Evolutionary conservation across 139 green algal genomes (phyloP).

Genomic region (Picochlorum sp.): DNA sequence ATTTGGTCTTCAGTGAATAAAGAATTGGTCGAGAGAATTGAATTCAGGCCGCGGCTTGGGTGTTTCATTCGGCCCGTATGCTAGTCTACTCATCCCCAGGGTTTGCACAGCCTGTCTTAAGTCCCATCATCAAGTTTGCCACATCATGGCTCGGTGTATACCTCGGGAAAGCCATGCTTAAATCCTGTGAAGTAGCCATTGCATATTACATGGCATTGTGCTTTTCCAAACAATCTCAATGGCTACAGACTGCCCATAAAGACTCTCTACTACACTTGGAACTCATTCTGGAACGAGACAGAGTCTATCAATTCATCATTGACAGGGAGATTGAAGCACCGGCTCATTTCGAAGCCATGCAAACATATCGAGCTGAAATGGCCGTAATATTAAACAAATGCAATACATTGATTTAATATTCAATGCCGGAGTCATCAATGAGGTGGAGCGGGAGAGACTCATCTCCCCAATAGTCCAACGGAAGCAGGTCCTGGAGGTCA

Average conservation of each 20-base stretch:
- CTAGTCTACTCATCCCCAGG: not conserved
- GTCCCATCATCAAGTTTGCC: not conserved
- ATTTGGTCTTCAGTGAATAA: not conserved
- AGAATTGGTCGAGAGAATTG: not conserved
- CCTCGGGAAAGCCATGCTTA: conserved; percentile 43
- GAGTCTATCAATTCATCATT: conserved; percentile 52
- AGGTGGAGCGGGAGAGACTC: conserved; percentile 50
- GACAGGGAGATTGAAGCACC: conserved; percentile 77
- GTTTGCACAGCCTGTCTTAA: not conserved
- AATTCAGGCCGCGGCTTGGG: not conserved
- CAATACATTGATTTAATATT: conserved; percentile 65
- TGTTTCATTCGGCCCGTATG: not conserved
- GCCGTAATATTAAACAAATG: conserved; percentile 65
- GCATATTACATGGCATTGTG: conserved; percentile 71
- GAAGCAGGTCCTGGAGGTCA: conserved; percentile 49
- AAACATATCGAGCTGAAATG: conserved; percentile 75
- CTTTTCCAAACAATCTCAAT: conserved; percentile 45
- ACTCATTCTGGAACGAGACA: conserved; percentile 25
- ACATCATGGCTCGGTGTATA: conserved; percentile 25
- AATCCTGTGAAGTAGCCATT: conserved; percentile 62
- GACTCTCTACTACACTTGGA: conserved; percentile 22
- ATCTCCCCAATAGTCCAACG: conserved; percentile 43
- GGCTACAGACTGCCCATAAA: conserved; percentile 18
- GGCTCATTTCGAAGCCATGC: conserved; percentile 71
- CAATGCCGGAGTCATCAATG: conserved; percentile 62